phyloP scores from a whole-genome alignment of 2,329 filamentous ascomycete genomes.

The Fusarium brachygibbosum region DNA sequence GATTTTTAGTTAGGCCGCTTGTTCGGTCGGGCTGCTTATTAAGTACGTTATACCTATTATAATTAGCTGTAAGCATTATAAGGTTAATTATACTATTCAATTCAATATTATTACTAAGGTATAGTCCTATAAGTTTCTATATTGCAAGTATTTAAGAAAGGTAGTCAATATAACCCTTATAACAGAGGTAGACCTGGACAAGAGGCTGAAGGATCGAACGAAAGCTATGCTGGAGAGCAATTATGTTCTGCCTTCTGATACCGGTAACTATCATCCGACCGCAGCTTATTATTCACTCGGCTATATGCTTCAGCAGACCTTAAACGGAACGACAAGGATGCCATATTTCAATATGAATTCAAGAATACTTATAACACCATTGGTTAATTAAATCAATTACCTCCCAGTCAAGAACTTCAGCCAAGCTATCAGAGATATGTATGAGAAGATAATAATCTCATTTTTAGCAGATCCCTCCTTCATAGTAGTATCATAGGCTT shows the following conservation, averaged over 20 bases:
- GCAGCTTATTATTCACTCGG: constrained; percentile 21
- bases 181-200: background rate
- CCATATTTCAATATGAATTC: background rate
- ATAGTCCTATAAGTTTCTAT: background rate
- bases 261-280: fast-evolving
- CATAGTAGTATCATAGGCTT: background rate
- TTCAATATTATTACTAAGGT: background rate
- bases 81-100: constrained; percentile 5
- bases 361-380: background rate
- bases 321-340: background rate
- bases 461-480: background rate
- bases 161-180: constrained; percentile 1
- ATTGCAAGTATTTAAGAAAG: fast-evolving
- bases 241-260: fast-evolving
- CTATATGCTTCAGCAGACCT: fast-evolving
- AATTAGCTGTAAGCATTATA: constrained; percentile 16
- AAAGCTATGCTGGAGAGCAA: background rate
- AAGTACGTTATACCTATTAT: constrained; percentile 5
- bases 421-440: background rate
- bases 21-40: too few relatives aligned
- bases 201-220: constrained; percentile 17
- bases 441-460: constrained; percentile 13
- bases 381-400: constrained; percentile 15
- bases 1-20: too few relatives aligned
- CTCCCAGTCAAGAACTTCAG: background rate